A percentile compares a stretch with the other conserved stretches of the same genome.
These are phyloP conservation scores for Phytopythium chamaehyphon DNA, from an alignment of 352 stramenopile genomes.

Conservation along the genomic window DNA sequence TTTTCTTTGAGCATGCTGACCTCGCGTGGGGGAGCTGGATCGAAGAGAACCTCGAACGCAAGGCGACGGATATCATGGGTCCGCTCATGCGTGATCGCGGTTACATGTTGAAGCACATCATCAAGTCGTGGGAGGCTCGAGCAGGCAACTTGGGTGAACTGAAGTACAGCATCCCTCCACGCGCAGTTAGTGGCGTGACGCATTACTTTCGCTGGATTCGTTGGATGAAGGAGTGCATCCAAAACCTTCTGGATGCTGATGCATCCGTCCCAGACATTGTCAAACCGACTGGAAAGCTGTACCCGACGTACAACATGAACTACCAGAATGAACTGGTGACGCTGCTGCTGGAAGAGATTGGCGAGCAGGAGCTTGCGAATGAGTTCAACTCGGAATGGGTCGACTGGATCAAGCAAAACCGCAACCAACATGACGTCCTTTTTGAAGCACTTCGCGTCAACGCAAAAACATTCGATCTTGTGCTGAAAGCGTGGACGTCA, in stretches of 20 bases:
- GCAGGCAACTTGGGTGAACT: constrained; percentile 21
- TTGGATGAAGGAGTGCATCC: constrained; percentile 60
- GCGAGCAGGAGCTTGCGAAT: constrained; percentile 27
- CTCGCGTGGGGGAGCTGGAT: constrained; percentile 50
- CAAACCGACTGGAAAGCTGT: constrained; percentile 34
- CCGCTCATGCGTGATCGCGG: constrained; percentile 44
- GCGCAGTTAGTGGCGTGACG: constrained; percentile 37
- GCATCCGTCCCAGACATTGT: constrained; percentile 26
- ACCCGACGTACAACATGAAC: constrained; percentile 50
- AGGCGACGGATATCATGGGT: constrained; percentile 40
- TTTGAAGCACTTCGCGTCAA: constrained; percentile 35
- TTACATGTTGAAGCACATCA: constrained; percentile 67
- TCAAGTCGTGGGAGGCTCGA: constrained; percentile 61
- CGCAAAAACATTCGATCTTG: constrained; percentile 36
- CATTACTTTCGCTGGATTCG: constrained; percentile 73
- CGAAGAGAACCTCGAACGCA: constrained; percentile 31
- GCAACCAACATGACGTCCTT: constrained; percentile 42
- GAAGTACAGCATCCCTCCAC: constrained; percentile 53
- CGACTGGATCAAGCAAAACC: constrained; percentile 48
- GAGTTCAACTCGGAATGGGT: constrained; percentile 36
- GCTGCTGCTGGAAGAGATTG: constrained; percentile 48
- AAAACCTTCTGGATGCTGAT: constrained; percentile 40
- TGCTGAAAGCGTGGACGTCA: constrained; percentile 44
- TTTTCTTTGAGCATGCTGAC: constrained; percentile 53
- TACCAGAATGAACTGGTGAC: constrained; percentile 54